These are phyloP conservation scores for Areca catechu DNA, from an alignment of 176 grass and related monocot genomes.

Conservation along the genomic window DNA sequence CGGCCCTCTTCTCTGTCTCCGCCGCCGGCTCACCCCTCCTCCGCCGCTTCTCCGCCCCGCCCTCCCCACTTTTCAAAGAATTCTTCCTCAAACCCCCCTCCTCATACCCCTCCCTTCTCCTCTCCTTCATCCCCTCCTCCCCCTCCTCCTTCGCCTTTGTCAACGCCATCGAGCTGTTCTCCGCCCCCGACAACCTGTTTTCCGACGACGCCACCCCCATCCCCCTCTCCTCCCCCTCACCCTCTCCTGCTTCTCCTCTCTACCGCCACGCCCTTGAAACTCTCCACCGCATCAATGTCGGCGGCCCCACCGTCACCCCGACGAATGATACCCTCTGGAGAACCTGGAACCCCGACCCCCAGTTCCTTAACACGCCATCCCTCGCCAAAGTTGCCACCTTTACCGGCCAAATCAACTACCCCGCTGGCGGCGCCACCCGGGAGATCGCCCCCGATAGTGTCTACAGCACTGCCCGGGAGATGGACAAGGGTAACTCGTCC, in stretches of 20 bases:
- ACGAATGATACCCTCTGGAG: constrained; percentile 47
- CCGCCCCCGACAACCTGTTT: neutral
- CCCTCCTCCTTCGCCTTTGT: constrained; percentile 7
- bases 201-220: neutral
- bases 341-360: constrained; percentile 45
- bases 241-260: neutral
- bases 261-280: constrained; percentile 31
- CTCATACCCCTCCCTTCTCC: neutral
- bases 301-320: constrained; percentile 27
- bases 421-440: too few species aligned
- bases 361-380: constrained; percentile 21
- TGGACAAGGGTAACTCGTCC: too few species aligned
- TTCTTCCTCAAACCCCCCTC: constrained; percentile 6
- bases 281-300: constrained; percentile 56
- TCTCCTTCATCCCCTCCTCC: constrained; percentile 5
- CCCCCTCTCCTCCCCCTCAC: neutral
- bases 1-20: too few species aligned
- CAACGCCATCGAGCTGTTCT: constrained; percentile 20
- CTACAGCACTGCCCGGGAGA: too few species aligned
- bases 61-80: neutral
- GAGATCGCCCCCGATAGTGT: too few species aligned
- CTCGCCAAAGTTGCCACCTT: too few species aligned
- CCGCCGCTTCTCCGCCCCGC: neutral
- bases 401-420: too few species aligned
- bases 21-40: too few species aligned